phyloP scores from a whole-genome alignment of 2,329 filamentous ascomycete genomes.

The Colletotrichum cuscutae region DNA sequence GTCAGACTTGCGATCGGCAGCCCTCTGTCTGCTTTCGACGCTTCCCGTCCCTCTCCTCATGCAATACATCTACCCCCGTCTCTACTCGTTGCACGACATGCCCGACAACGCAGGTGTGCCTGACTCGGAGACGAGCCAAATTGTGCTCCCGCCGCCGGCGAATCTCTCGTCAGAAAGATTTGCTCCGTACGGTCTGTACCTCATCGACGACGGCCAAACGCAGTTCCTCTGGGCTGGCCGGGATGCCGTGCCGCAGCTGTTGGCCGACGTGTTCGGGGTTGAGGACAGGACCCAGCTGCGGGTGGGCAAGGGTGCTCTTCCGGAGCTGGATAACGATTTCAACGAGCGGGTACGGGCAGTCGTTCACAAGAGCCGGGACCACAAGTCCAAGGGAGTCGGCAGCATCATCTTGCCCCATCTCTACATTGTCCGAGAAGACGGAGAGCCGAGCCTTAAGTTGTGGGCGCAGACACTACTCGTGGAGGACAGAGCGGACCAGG shows the following conservation, averaged over 20 bases:
- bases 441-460: conserved; percentile 91
- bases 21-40: conserved; percentile 93
- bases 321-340: conserved; percentile 94
- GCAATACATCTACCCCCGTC: conserved; percentile 88
- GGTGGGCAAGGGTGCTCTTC: conserved; percentile 89
- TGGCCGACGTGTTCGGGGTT: conserved; percentile 90
- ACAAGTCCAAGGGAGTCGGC: conserved; percentile 86
- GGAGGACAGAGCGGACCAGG: conserved; percentile 94
- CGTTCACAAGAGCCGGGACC: conserved; percentile 90
- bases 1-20: conserved; percentile 91
- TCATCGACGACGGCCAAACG: conserved; percentile 96
- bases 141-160: conserved; percentile 83
- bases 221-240: conserved; percentile 98
- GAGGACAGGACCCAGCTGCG: conserved; percentile 85
- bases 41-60: conserved; percentile 89
- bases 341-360: conserved; percentile 93
- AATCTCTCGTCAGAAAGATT: conserved; percentile 92
- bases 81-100: conserved; percentile 96
- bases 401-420: conserved; percentile 93
- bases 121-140: conserved; percentile 87
- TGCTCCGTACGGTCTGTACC: conserved; percentile 89
- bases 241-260: conserved; percentile 89
- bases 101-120: conserved; percentile 90
- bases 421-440: conserved; percentile 94
- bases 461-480: conserved; percentile 98